Percentiles rank a stretch among this genome's conserved stretches.
phyloP scores from a whole-genome alignment of 2,329 filamentous ascomycete genomes.

The Escovopsis sp. region DNA sequence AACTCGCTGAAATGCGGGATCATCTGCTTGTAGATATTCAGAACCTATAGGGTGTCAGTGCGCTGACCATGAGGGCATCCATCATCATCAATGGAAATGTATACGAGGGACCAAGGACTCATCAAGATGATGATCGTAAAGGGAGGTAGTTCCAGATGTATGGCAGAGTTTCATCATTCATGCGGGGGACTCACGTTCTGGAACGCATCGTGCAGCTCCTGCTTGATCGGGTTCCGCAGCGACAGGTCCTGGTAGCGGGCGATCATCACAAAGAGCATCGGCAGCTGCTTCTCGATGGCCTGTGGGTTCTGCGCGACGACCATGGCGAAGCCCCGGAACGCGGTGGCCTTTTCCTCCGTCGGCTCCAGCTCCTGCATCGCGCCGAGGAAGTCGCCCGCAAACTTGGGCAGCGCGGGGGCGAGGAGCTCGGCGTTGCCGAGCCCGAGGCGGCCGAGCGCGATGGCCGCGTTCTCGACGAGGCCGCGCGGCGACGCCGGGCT shows the following conservation, averaged over 20 bases:
- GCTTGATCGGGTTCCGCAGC: constrained; percentile 43
- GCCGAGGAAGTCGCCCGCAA: constrained; percentile 67
- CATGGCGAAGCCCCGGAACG: constrained; percentile 78
- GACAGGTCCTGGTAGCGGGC: constrained; percentile 57
- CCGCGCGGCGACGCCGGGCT: constrained; percentile 76
- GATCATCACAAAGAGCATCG: constrained; percentile 72
- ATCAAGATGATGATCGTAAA: no score
- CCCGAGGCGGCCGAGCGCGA: constrained; percentile 78
- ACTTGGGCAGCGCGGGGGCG: constrained; percentile 62
- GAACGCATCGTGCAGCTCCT: constrained; percentile 56
- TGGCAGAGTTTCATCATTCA: neutral
- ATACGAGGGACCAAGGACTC: no score
- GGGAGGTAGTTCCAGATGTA: neutral
- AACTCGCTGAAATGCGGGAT: constrained; percentile 45
- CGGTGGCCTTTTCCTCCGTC: constrained; percentile 87
- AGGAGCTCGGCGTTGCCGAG: constrained; percentile 62
- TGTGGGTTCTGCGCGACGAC: constrained; percentile 76
- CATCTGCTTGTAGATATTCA: constrained; percentile 40
- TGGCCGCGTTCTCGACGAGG: constrained; percentile 84
- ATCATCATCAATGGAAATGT: no score
- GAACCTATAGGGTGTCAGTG: constrained; percentile 22
- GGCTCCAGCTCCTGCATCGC: constrained; percentile 74
- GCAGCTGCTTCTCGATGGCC: constrained; percentile 75
- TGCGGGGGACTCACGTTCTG: constrained; percentile 46
- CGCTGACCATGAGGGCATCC: no score